phyloP scores from a whole-genome alignment of 2,329 filamentous ascomycete genomes.

The Fusarium succisae region DNA sequence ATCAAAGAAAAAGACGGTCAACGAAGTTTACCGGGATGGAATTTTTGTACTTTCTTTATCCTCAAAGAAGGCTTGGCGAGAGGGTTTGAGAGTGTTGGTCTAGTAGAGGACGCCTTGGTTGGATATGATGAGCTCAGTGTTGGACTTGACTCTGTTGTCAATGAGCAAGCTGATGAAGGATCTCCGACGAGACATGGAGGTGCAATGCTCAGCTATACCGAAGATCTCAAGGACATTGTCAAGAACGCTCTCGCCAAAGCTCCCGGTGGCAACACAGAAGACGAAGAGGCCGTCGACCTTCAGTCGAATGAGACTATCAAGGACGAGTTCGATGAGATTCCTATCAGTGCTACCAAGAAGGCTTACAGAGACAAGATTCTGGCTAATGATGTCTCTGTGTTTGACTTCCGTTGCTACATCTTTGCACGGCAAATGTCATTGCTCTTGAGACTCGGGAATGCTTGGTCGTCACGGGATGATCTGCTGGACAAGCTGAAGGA shows the following conservation, averaged over 20 bases:
- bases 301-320: constrained; percentile 54
- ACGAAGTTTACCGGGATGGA: constrained; percentile 90
- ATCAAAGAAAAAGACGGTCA: constrained; percentile 94
- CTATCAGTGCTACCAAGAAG: constrained; percentile 73
- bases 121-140: constrained; percentile 94
- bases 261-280: constrained; percentile 45
- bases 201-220: constrained; percentile 75
- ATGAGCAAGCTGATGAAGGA: constrained; percentile 72
- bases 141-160: constrained; percentile 83
- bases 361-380: constrained; percentile 92
- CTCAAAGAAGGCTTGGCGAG: constrained; percentile 93
- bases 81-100: constrained; percentile 94
- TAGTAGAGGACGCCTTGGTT: constrained; percentile 93
- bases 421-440: constrained; percentile 89
- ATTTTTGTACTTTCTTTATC: constrained; percentile 99
- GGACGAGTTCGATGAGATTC: constrained; percentile 64
- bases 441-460: constrained; percentile 83
- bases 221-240: constrained; percentile 73
- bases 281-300: constrained; percentile 59
- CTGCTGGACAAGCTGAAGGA: constrained; percentile 69
- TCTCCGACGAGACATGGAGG: constrained; percentile 74
- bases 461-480: constrained; percentile 69
- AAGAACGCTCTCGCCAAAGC: constrained; percentile 59
- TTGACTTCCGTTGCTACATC: constrained; percentile 94
- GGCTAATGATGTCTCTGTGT: constrained; percentile 92